Percentiles rank a stretch among this genome's conserved stretches.
Conservation (phyloP, 2,329 filamentous ascomycete species). For the Talaromyces sp. region DNA sequence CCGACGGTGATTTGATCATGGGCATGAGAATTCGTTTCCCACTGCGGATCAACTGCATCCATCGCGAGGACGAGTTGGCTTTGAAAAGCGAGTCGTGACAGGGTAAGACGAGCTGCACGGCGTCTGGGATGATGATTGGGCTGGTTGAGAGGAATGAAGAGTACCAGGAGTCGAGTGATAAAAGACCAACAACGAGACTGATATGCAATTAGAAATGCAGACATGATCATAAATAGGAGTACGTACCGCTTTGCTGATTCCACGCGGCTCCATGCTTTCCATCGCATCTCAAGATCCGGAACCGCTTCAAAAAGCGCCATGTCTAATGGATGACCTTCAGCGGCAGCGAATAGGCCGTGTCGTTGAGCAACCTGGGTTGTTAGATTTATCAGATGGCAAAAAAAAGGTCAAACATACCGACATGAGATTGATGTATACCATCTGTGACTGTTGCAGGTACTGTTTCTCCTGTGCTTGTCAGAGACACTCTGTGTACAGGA, state of each 20-base stretch:
- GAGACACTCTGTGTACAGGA: not conserved
- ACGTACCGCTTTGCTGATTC: constrained; percentile 45
- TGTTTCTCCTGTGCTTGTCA: constrained; percentile 29
- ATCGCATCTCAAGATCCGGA: constrained; percentile 41
- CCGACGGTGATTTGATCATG: constrained; percentile 29
- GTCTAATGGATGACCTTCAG: constrained; percentile 39
- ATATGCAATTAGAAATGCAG: not conserved
- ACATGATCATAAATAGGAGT: not conserved
- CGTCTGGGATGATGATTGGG: constrained; percentile 42
- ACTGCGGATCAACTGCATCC: constrained; percentile 31
- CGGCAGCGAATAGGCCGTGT: constrained; percentile 46
- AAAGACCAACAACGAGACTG: constrained; percentile 41
- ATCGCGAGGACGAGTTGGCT: constrained; percentile 32
- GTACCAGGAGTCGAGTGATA: constrained; percentile 45
- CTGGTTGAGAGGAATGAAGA: constrained; percentile 44
- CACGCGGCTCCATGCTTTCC: constrained; percentile 50
- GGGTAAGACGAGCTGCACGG: constrained; percentile 42
- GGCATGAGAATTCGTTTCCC: constrained; percentile 30
- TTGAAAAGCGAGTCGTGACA: constrained; percentile 42
- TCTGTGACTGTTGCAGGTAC: constrained; percentile 44
- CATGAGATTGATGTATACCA: constrained; percentile 48
- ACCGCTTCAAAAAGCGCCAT: constrained; percentile 38
- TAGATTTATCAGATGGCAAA: not conserved
- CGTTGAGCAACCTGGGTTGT: constrained; percentile 37
- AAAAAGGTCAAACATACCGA: constrained; percentile 22